Evolutionary conservation across 2,329 filamentous ascomycete species (phyloP).

Genomic region (Cladosporium sp.): DNA sequence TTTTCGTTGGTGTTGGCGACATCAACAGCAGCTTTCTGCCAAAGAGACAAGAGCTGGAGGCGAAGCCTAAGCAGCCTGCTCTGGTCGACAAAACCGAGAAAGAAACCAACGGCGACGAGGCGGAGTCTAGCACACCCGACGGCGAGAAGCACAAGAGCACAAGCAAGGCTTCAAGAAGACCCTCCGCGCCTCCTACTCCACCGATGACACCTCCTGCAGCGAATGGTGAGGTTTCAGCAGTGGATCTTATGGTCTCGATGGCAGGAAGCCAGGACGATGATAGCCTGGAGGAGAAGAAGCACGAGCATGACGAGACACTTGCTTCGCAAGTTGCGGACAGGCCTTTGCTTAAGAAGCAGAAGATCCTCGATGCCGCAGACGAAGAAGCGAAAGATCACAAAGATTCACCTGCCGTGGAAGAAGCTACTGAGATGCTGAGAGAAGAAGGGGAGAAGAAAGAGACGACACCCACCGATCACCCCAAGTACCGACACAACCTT

Average conservation of each 20-base stretch:
- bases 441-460: slow-evolving; percentile 19
- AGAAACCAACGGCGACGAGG: not conserved
- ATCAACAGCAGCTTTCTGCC: slow-evolving; percentile 98
- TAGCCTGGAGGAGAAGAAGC: slow-evolving; percentile 67
- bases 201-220: slow-evolving; percentile 14
- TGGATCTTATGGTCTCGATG: slow-evolving; percentile 76
- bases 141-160: slow-evolving; percentile 2
- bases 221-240: slow-evolving; percentile 50
- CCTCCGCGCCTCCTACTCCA: slow-evolving; percentile 13
- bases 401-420: slow-evolving; percentile 43
- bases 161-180: slow-evolving; percentile 13
- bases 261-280: slow-evolving; percentile 63
- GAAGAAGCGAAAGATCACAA: slow-evolving; percentile 49
- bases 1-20: slow-evolving; percentile 96
- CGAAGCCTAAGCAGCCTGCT: slow-evolving; percentile 19
- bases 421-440: slow-evolving; percentile 34
- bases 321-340: slow-evolving; percentile 85
- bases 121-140: slow-evolving; percentile 7
- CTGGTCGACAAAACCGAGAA: slow-evolving; percentile 5
- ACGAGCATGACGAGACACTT: slow-evolving; percentile 81
- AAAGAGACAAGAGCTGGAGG: slow-evolving; percentile 54
- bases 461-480: slow-evolving; percentile 36
- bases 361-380: slow-evolving; percentile 81
- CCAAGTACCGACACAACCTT: slow-evolving; percentile 63
- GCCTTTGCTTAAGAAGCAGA: slow-evolving; percentile 86